Base-by-base conservation (phyloP, 345 rosid species). In the Brassica juncea region DNA sequence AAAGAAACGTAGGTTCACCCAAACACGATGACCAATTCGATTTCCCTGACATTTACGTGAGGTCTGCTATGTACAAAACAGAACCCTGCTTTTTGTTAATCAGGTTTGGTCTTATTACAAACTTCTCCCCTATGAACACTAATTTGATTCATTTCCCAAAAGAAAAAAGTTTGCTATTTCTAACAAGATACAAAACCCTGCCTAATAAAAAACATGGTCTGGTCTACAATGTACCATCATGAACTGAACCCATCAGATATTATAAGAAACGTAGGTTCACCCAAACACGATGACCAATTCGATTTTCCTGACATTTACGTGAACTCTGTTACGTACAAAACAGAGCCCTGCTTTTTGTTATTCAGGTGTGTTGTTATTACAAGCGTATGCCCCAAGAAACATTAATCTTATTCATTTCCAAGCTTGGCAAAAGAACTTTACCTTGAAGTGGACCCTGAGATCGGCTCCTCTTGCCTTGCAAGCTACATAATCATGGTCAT, bases 401-500 rank as follows among this genome's bases (percentile, higher is more conserved):
- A 0, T 9, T 34, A 71, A 37, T 55, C 57, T 9, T 5, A 62
- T 47, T 49, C 70, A 62, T 70, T 70, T 49, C 12, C 23, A 2
- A 39, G 11, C 8, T 6, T 1, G 1, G 8, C n/a, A 37, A 12
- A 49, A 49, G 37, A 4, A 75, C 30, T 80, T 49, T 49, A 91
- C 92, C 97, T 92, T 92, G 77, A 91, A 88, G 66, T 89, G 97
- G 70, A 87, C 92, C 82, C 92, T 86, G 57, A 92, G 94, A 71
- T 86, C 92, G 25, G 87, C 86, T n/a, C 92, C 94, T 82, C 88
- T 80, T 14, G 97, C 89, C 84, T 92, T 90, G 91, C 97, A 88
- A 35, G 92, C 94, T 88, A 86, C 75, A 75, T 0, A 12, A 42
- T 5, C 32, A 44, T 8, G 3, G 15, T 0, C 21, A 68, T n/a